Percentiles rank a stretch among this genome's conserved stretches.
Evolutionary conservation across 169 alveolate genomes (phyloP).

Genomic region (Eimeria sp.): DNA sequence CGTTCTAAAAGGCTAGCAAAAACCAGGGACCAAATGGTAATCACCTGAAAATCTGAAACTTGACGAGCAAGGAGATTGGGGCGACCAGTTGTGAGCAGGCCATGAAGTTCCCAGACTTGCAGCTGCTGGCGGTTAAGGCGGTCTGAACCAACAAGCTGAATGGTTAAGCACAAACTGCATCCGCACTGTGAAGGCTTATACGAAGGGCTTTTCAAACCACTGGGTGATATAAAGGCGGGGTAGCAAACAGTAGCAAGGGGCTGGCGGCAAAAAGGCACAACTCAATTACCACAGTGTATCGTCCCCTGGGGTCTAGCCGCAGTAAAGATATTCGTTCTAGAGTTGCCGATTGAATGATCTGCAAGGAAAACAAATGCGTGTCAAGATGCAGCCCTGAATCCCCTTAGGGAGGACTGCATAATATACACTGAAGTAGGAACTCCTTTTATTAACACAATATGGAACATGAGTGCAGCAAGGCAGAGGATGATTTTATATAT

Average conservation of each 20-base stretch:
- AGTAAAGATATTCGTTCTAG: constrained; percentile 33
- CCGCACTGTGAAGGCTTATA: background rate
- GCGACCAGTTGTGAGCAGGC: constrained; percentile 47
- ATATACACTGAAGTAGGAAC: background rate
- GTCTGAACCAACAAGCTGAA: constrained; percentile 92
- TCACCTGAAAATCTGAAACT: constrained; percentile 88
- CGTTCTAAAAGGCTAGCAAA: background rate
- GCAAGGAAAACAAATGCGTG: background rate
- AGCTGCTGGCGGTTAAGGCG: constrained; percentile 90
- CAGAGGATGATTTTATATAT: background rate
- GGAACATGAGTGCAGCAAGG: background rate
- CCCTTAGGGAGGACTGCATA: background rate
- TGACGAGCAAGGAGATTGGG: constrained; percentile 88
- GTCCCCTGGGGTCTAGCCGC: constrained; percentile 71
- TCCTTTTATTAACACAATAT: background rate
- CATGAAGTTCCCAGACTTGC: constrained; percentile 91
- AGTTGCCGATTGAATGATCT: constrained; percentile 78
- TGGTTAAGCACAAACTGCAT: constrained; percentile 10
- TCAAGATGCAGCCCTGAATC: background rate
- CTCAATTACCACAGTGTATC: constrained; percentile 77
- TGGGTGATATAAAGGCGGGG: background rate
- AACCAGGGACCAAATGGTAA: background rate
- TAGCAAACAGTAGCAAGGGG: background rate
- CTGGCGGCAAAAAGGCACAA: background rate
- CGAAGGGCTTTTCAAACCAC: background rate